phyloP scores from a whole-genome alignment of 805 yeast genomes.

The Middelhovenomyces tepae region DNA sequence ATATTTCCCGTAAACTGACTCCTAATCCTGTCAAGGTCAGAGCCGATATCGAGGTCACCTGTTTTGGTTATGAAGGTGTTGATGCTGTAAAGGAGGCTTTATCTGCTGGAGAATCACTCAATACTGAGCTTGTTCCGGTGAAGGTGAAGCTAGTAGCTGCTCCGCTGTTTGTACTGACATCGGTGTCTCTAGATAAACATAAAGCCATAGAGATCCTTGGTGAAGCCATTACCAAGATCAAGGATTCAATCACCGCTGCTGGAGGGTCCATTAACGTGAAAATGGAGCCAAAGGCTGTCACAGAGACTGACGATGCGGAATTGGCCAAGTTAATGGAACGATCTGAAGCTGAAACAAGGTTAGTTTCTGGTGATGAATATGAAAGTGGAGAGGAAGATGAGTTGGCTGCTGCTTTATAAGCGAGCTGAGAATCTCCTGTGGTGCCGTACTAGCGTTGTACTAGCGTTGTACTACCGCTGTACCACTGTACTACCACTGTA shows the following conservation, averaged over 20 bases:
- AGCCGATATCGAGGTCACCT: conserved; percentile 97
- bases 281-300: conserved; percentile 98
- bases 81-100: conserved; percentile 92
- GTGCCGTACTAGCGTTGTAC: too few species aligned
- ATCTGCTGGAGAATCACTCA: conserved; percentile 71
- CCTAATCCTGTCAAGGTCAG: conserved; percentile 97
- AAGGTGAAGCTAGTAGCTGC: conserved; percentile 96
- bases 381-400: conserved; percentile 36
- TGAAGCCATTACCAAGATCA: conserved; percentile 70
- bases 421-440: too few species aligned
- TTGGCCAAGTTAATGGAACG: conserved; percentile 91
- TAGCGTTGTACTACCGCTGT: too few species aligned
- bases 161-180: conserved; percentile 87
- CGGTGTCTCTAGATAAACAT: conserved; percentile 86
- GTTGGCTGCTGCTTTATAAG: too few species aligned
- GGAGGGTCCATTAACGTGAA: conserved; percentile 89
- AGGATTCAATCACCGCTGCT: conserved; percentile 54
- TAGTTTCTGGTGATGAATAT: conserved; percentile 72
- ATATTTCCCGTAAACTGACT: conserved; percentile 87
- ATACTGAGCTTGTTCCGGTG: conserved; percentile 79
- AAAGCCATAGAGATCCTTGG: conserved; percentile 75
- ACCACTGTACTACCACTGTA: too few species aligned
- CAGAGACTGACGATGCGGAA: conserved; percentile 97
- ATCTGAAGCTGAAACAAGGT: conserved; percentile 81
- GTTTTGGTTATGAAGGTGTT: conserved; percentile 95